A percentile compares a stretch with the other conserved stretches of the same genome.
Evolutionary conservation across 208 protist genomes (phyloP).

Genomic region (Naegleria lovaniensis): DNA sequence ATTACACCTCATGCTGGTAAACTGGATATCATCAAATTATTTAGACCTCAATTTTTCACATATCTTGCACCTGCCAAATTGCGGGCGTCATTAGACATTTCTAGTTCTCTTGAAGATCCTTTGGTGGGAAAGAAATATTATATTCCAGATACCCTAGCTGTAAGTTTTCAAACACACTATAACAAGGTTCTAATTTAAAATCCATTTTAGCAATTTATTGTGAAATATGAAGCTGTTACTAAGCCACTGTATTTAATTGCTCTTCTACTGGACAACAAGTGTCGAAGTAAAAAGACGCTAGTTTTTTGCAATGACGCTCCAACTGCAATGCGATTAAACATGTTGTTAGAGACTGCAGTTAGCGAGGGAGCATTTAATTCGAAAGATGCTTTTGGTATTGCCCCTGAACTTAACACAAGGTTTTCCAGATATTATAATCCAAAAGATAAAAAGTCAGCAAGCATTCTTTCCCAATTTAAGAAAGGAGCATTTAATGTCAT

Average conservation of each 20-base stretch:
- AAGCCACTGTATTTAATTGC: constrained; percentile 17
- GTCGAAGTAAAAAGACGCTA: neutral
- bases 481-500: neutral
- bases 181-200: neutral
- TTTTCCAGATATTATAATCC: neutral
- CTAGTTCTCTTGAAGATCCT: neutral
- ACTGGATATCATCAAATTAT: neutral
- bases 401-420: neutral
- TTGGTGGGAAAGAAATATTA: neutral
- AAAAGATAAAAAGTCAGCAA: neutral
- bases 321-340: neutral
- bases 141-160: neutral
- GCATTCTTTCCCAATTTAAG: neutral
- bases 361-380: neutral
- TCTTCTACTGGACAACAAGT: neutral
- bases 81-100: neutral
- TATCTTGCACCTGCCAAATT: neutral
- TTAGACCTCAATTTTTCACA: constrained; percentile 22
- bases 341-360: neutral
- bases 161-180: neutral
- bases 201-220: neutral
- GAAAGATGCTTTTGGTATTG: neutral
- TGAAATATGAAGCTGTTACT: neutral
- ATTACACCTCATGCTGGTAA: neutral
- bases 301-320: neutral